phyloP scores from a whole-genome alignment of 2,329 filamentous ascomycete species.

The Sclerotinia spermophila region DNA sequence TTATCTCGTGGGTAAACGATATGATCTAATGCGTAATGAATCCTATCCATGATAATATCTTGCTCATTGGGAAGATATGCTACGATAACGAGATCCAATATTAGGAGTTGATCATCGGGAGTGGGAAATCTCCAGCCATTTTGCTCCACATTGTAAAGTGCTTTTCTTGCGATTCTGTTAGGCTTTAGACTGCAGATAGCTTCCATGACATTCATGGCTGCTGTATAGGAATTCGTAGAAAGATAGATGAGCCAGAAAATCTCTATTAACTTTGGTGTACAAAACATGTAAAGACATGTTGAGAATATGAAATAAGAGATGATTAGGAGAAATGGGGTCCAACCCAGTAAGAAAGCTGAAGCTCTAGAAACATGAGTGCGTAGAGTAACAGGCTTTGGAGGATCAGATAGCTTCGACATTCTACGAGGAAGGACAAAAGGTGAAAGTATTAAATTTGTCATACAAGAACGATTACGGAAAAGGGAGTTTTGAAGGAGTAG shows the following conservation, averaged over 20 bases:
- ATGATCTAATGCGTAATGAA: constrained; percentile 45
- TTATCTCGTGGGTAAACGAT: constrained; percentile 45
- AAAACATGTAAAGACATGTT: constrained; percentile 42
- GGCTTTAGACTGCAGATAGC: constrained; percentile 41
- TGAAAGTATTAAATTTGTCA: background rate
- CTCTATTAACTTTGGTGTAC: constrained; percentile 37
- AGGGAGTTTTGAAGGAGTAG: background rate
- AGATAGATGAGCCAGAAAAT: constrained; percentile 46
- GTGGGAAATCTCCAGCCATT: constrained; percentile 43
- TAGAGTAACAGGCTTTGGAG: background rate
- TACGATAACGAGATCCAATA: constrained; percentile 47
- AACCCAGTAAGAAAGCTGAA: constrained; percentile 32
- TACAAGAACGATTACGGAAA: background rate
- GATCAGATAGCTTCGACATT: background rate
- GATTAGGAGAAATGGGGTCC: constrained; percentile 43
- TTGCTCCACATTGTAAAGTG: constrained; percentile 39
- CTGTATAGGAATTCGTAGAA: constrained; percentile 44
- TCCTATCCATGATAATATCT: constrained; percentile 47
- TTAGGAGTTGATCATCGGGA: constrained; percentile 40
- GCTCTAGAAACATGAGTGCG: background rate
- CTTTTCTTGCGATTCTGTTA: constrained; percentile 38
- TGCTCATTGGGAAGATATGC: constrained; percentile 50
- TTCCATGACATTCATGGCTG: constrained; percentile 42
- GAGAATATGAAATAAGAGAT: constrained; percentile 43
- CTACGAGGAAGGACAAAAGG: background rate